Conservation (phyloP, 1,284 basidiomycete species). For the Xerocomus minutiporus region DNA sequence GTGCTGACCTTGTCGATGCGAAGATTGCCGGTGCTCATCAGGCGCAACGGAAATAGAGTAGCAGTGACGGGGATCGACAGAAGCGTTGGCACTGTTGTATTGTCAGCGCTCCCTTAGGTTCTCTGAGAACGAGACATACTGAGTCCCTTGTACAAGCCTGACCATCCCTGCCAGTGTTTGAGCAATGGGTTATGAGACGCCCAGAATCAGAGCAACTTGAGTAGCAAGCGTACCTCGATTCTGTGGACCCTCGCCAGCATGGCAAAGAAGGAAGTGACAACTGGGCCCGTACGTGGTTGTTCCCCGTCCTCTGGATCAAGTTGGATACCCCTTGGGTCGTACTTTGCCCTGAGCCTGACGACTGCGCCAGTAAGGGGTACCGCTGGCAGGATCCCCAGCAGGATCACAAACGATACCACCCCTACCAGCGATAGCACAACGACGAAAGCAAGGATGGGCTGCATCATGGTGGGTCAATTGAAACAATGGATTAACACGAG, state of each 20-base stretch:
- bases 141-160: conserved; percentile 64
- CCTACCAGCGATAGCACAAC: not conserved
- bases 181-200: not conserved
- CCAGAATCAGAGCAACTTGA: not conserved
- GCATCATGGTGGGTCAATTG: not conserved
- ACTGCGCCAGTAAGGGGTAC: conserved; percentile 55
- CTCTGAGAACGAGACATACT: not conserved
- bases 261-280: not conserved
- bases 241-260: conserved; percentile 54
- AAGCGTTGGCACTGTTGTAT: not conserved
- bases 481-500: not conserved
- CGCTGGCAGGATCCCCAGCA: conserved; percentile 29
- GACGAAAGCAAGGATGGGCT: not conserved
- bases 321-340: conserved; percentile 77
- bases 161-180: conserved; percentile 50
- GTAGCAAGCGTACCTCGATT: conserved; percentile 54
- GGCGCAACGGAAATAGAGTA: not conserved
- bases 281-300: too few species aligned
- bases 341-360: conserved; percentile 58
- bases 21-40: not conserved
- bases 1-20: too few species aligned
- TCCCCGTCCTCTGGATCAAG: conserved; percentile 30
- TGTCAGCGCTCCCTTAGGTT: not conserved
- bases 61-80: not conserved
- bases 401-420: not conserved